A percentile compares a stretch with the other conserved stretches of the same genome.
These are phyloP conservation scores for Calonectria hawksworthii DNA, from an alignment of 2,329 filamentous ascomycete species.

Conservation along the genomic window DNA sequence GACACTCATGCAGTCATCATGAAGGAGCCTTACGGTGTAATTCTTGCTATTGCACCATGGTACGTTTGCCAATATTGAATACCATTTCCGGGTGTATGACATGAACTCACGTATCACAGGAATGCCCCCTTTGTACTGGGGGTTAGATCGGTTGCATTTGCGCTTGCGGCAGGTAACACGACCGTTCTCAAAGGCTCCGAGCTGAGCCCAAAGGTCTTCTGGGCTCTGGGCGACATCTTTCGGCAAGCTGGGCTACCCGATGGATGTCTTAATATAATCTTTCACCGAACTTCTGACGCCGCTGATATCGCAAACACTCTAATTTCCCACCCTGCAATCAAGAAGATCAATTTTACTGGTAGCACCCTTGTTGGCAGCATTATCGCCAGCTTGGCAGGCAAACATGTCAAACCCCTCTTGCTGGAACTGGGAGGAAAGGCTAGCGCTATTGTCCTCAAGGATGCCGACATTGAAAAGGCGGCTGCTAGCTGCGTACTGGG, in stretches of 20 bases:
- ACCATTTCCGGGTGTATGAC: not conserved
- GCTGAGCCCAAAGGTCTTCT: conserved; percentile 72
- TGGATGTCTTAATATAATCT: conserved; percentile 82
- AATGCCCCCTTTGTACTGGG: conserved; percentile 17
- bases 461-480: conserved; percentile 81
- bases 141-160: not conserved
- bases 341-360: conserved; percentile 89
- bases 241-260: conserved; percentile 81
- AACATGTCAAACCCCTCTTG: conserved; percentile 81
- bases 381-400: conserved; percentile 77
- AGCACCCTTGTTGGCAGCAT: conserved; percentile 79
- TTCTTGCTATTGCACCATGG: conserved; percentile 87
- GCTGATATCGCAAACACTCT: conserved; percentile 74
- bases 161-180: conserved; percentile 70
- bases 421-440: conserved; percentile 89
- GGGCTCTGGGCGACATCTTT: conserved; percentile 72
- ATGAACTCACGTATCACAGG: not conserved
- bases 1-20: conserved; percentile 67
- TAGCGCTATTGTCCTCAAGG: conserved; percentile 80
- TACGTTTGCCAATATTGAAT: conserved; percentile 52
- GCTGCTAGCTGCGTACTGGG: conserved; percentile 71
- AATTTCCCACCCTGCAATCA: conserved; percentile 75
- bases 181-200: conserved; percentile 80
- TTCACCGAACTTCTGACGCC: conserved; percentile 74
- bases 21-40: conserved; percentile 70